Conservation (phyloP, 2,329 filamentous ascomycete genomes). For the Aspergillus ochraceoroseus region DNA sequence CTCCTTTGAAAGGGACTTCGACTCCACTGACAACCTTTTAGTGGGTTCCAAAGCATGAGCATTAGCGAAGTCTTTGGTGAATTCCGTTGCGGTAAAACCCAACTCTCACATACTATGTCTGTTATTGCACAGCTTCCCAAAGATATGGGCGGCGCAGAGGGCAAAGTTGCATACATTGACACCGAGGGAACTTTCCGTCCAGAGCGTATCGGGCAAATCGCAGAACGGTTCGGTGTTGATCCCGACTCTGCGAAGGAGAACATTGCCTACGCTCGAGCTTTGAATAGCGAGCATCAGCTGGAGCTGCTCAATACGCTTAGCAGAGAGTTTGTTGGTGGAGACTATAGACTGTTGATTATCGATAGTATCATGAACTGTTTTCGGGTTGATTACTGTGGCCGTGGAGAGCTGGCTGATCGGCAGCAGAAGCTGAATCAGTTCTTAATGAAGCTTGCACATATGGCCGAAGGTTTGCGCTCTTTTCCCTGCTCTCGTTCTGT, state of each 20-base stretch:
- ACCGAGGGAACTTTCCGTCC: slow-evolving; percentile 64
- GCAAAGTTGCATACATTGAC: slow-evolving; percentile 66
- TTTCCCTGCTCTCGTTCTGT: background rate
- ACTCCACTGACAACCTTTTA: slow-evolving; percentile 25
- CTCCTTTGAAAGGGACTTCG: no score
- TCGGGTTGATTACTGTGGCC: slow-evolving; percentile 61
- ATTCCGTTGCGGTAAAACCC: slow-evolving; percentile 61
- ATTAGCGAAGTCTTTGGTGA: slow-evolving; percentile 54
- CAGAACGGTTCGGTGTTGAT: slow-evolving; percentile 61
- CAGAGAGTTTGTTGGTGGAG: slow-evolving; percentile 57
- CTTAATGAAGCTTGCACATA: slow-evolving; percentile 58
- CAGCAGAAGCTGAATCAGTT: slow-evolving; percentile 65
- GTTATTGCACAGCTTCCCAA: slow-evolving; percentile 55
- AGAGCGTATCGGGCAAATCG: slow-evolving; percentile 62
- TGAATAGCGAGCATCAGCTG: slow-evolving; percentile 63
- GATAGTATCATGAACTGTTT: slow-evolving; percentile 68
- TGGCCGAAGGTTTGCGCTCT: slow-evolving; percentile 55
- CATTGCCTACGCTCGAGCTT: slow-evolving; percentile 59
- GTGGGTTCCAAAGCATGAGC: slow-evolving; percentile 65
- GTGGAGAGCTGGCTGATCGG: slow-evolving; percentile 63
- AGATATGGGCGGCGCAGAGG: slow-evolving; percentile 61
- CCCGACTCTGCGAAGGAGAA: slow-evolving; percentile 59
- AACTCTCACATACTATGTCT: slow-evolving; percentile 64
- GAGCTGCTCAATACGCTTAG: slow-evolving; percentile 60
- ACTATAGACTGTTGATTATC: slow-evolving; percentile 62